Percentiles rank a stretch among this genome's conserved stretches.
phyloP scores from a whole-genome alignment of 192 early-diverging fungal genomes.

The Coemansia sp. region DNA sequence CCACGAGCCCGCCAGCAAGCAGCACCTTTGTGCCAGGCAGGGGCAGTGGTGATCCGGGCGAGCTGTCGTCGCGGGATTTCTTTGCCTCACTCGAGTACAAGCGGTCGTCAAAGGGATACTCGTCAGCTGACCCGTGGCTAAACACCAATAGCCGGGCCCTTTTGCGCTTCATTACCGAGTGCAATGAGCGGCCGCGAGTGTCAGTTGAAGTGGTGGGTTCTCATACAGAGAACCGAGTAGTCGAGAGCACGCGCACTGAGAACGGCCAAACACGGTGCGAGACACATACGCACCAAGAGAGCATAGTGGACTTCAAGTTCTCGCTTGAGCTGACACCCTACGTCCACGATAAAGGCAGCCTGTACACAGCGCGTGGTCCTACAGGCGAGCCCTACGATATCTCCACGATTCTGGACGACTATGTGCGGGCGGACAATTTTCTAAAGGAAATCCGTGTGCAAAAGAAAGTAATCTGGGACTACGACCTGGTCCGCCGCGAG shows the following conservation, averaged over 20 bases:
- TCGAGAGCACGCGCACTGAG: conserved; percentile 1
- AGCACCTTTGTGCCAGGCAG: conserved; percentile 8
- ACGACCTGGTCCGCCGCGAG: conserved; percentile 31
- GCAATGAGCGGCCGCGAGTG: conserved; percentile 45
- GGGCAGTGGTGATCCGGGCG: background rate
- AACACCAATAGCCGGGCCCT: conserved; percentile 37
- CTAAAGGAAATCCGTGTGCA: conserved; percentile 42
- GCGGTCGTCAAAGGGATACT: conserved; percentile 40
- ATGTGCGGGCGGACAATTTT: conserved; percentile 30
- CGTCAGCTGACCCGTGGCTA: conserved; percentile 42
- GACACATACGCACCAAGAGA: conserved; percentile 18
- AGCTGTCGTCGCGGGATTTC: conserved; percentile 39
- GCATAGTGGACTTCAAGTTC: conserved; percentile 43
- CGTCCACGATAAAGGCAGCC: conserved; percentile 37
- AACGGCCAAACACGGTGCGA: conserved; percentile 14
- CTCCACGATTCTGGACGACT: conserved; percentile 21
- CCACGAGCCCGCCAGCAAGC: background rate
- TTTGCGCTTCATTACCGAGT: conserved; percentile 33
- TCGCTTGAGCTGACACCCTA: conserved; percentile 42
- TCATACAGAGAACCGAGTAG: conserved; percentile 20
- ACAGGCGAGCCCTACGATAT: conserved; percentile 39
- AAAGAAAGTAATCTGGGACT: conserved; percentile 54
- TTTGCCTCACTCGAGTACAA: conserved; percentile 45
- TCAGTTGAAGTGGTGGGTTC: conserved; percentile 33
- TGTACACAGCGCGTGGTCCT: conserved; percentile 29